Conservation (phyloP, 805 yeast species). For the Candida broadrunensis region DNA sequence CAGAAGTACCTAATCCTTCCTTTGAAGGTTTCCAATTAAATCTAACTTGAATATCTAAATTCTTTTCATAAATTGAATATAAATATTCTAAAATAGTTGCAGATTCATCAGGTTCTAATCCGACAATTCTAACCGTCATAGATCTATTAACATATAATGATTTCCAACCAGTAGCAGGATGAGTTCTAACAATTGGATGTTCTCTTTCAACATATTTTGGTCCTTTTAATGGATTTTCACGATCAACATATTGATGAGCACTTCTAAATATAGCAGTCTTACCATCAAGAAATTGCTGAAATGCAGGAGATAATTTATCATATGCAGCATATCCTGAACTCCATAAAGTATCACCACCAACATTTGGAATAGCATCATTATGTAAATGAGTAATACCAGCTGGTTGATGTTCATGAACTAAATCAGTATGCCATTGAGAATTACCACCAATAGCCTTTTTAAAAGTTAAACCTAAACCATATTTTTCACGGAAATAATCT, state of each 20-base stretch:
- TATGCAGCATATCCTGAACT: conserved; percentile 55
- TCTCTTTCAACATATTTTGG: conserved; percentile 49
- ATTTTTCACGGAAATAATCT: conserved; percentile 23
- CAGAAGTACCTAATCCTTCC: conserved; percentile 46
- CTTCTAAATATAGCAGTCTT: conserved; percentile 43
- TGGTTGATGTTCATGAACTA: conserved; percentile 34
- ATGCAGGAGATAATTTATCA: conserved; percentile 51
- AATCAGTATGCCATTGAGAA: conserved; percentile 35
- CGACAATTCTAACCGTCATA: conserved; percentile 50
- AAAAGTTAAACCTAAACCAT: conserved; percentile 26
- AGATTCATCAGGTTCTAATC: conserved; percentile 50
- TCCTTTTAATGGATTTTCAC: conserved; percentile 45
- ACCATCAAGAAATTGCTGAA: conserved; percentile 51
- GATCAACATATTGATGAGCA: conserved; percentile 42
- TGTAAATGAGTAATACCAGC: conserved; percentile 39
- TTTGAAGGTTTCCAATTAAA: conserved; percentile 44
- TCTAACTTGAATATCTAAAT: conserved; percentile 55
- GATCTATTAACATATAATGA: conserved; percentile 52
- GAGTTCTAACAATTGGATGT: conserved; percentile 62
- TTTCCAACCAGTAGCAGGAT: conserved; percentile 66
- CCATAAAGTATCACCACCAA: conserved; percentile 59
- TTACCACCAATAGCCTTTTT: conserved; percentile 23
- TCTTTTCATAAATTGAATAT: conserved; percentile 44
- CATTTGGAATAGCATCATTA: conserved; percentile 38
- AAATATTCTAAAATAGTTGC: conserved; percentile 46